Evolutionary conservation across 129 eudicot species (phyloP).

Genomic region (Helianthus annuus): HanXRQr2.0-SUNRISE NC_035435.2:138359012-138359511

Average conservation of each 20-base stretch:
- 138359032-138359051: slow-evolving; percentile 43
- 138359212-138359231: slow-evolving; percentile 39
- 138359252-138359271: slow-evolving; percentile 4
- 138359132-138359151: slow-evolving; percentile 86
- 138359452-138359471: not conserved
- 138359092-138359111: slow-evolving; percentile 85
- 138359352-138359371: slow-evolving; percentile 79
- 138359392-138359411: slow-evolving; percentile 78
- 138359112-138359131: slow-evolving; percentile 73
- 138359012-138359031: slow-evolving; percentile 4
- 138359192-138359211: slow-evolving; percentile 89
- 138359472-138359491: slow-evolving; percentile 2
- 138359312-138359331: slow-evolving; percentile 32
- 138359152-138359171: slow-evolving; percentile 90
- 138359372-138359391: slow-evolving; percentile 86
- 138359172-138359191: slow-evolving; percentile 83
- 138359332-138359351: slow-evolving; percentile 78
- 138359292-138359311: not conserved
- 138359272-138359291: not conserved
- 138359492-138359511: not conserved
- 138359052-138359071: slow-evolving; percentile 64
- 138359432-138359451: not conserved
- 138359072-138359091: slow-evolving; percentile 83
- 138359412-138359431: slow-evolving; percentile 1
- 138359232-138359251: slow-evolving; percentile 8